These are phyloP conservation scores for Phytopythium litorale DNA, from an alignment of 352 stramenopile genomes.

Conservation along the genomic window DNA sequence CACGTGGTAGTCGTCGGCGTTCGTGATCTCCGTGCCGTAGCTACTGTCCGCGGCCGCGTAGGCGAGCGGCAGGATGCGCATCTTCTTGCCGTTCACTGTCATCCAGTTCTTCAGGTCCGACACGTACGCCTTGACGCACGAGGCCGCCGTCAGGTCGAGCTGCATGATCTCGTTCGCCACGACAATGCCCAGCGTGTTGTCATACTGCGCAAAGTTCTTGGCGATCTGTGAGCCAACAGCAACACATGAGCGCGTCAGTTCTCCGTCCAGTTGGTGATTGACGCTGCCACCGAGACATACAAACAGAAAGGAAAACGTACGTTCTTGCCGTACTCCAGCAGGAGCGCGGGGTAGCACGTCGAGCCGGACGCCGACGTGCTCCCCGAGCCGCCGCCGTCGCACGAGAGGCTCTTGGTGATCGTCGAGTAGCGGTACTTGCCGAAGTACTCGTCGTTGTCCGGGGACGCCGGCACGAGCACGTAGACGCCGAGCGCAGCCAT, in stretches of 20 bases:
- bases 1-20: conserved; percentile 77
- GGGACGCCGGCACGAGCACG: conserved; percentile 74
- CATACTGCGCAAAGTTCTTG: conserved; percentile 86
- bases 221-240: conserved; percentile 40
- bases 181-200: conserved; percentile 82
- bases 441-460: conserved; percentile 82
- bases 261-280: neutral
- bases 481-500: conserved; percentile 78
- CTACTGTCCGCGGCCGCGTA: conserved; percentile 82
- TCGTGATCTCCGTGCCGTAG: conserved; percentile 43
- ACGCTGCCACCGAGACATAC: too few relatives aligned
- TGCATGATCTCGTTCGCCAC: conserved; percentile 90
- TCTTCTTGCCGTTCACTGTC: conserved; percentile 78
- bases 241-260: neutral
- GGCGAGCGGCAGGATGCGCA: conserved; percentile 71
- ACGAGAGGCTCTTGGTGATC: conserved; percentile 61
- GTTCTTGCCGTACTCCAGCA: conserved; percentile 86
- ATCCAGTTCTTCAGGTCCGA: conserved; percentile 88
- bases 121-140: conserved; percentile 84
- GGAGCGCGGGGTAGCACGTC: conserved; percentile 78
- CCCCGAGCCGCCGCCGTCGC: conserved; percentile 32
- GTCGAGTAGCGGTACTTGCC: conserved; percentile 83
- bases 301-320: conserved; percentile 9
- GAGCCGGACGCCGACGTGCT: conserved; percentile 29
- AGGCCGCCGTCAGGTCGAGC: conserved; percentile 57